phyloP scores from a whole-genome alignment of 495 filamentous ascomycete genomes.

The Hamigera avellanea region DNA sequence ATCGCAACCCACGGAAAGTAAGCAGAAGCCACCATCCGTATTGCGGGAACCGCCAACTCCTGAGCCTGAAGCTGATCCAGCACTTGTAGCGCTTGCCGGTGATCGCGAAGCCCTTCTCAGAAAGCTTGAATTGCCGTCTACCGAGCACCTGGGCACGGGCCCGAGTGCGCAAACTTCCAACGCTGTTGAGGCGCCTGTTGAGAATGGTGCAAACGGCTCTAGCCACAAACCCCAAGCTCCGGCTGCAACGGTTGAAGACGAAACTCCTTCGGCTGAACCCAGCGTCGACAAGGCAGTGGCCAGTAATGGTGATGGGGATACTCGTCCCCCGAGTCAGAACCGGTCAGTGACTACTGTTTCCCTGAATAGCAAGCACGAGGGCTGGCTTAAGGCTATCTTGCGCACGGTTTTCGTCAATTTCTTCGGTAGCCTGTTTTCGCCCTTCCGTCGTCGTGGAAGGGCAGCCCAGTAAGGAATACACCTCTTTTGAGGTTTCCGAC shows the following conservation, averaged over 20 bases:
- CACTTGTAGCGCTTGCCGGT: constrained; percentile 25
- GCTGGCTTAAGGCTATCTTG: constrained; percentile 34
- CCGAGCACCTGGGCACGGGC: constrained; percentile 15
- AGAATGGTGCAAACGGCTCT: constrained; percentile 3
- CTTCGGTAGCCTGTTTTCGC: constrained; percentile 29
- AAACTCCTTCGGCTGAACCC: constrained; percentile 7
- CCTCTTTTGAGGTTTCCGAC: background rate
- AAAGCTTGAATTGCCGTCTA: constrained; percentile 21
- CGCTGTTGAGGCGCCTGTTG: background rate
- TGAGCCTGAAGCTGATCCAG: constrained; percentile 24
- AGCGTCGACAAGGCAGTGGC: constrained; percentile 10
- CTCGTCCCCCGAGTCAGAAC: constrained; percentile 30
- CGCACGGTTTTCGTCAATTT: constrained; percentile 31
- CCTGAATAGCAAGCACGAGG: constrained; percentile 28
- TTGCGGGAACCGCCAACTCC: constrained; percentile 8
- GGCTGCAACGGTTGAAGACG: constrained; percentile 6
- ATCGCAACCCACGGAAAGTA: constrained; percentile 16
- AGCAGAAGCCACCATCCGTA: constrained; percentile 9
- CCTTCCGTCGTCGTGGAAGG: constrained; percentile 28
- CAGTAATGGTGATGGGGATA: constrained; percentile 21
- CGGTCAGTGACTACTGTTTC: constrained; percentile 36
- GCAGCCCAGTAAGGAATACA: constrained; percentile 15
- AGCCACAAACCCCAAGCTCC: constrained; percentile 2
- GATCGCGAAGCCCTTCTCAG: constrained; percentile 27
- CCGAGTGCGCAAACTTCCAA: constrained; percentile 5